Base-by-base conservation (phyloP, 2,329 filamentous ascomycete species). In the Fusarium sp. region DNA sequence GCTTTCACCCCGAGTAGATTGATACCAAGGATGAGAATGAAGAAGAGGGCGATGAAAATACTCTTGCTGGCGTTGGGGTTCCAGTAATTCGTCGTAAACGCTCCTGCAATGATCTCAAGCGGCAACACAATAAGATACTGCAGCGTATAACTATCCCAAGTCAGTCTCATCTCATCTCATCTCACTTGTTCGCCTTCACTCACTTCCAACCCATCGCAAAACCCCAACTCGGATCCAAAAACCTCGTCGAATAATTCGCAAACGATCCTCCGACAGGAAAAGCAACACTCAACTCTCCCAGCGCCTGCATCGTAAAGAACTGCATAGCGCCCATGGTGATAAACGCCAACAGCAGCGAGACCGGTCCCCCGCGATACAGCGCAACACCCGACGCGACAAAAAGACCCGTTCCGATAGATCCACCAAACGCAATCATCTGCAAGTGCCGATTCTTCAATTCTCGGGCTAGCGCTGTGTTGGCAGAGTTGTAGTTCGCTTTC, bases 121-220 rank as follows among this genome's bases (percentile, higher is more conserved):
- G 95, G 95, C 28, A 98, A 82, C 0, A 95, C 90, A 32, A 94
- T 88, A 3, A 97, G 88, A 94, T 95, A 98, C 83, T 97, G 93
- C 66, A 97, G 81, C 10, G 93, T 93, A 80, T 97, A 97, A 78
- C 91, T 93, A 5, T 22, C 18, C 10, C 9, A 36, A 20, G 57
- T 70, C 22, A 64, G 52, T 45, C 18, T 24, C 15, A 32, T 41
- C 28, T 34, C 22, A 15, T 22, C 26, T n/a, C 22, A 34, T 24
- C 11, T 26, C 20, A 8, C 28, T 39, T 10, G 1, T 17, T 24
- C 41, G 10, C 4, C 0, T 18, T 18, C 17, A 51, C 48, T 70
- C 80, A 93, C 87, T 97, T 97, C 94, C 94, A 97, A 15, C 94
- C 95, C 94, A 97, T 97, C 34, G 94, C 94, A 80, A 97, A 97